Base-by-base conservation (phyloP, 73 alveolate genomes). In the Paramecium pentaurelia region DNA sequence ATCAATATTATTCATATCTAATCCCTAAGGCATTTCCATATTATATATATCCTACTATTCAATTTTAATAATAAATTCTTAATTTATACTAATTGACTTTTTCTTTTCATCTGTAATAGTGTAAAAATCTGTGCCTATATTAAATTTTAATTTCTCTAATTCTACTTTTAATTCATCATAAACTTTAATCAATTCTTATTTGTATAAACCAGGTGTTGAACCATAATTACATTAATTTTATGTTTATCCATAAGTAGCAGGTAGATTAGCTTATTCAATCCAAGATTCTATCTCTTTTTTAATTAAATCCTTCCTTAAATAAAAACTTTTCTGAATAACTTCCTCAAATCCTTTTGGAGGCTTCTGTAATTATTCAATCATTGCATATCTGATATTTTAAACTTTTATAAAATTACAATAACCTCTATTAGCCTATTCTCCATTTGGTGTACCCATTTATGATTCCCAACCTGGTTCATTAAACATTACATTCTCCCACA, bases 401-500 rank as follows among this genome's bases (percentile, higher is more conserved):
- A 97, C 96, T 71, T 98, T 95, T 6, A 98, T 98, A 27, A 97
- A 95, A 86, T 97, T 97, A 28, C 98, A 92, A 93, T 98, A 98
- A 2, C 98, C 99, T 92, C 98, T 98, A 87, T 98, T 98, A 92
- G 95, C 95, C 6, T 93, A 93, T 91, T 97, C 99, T 44, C 99
- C 99, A 11, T 93, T 95, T 58, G 99, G 92, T 9, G 99, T 98
- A 32, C 99, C 99, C 93, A 95, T 95, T 92, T 98, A 98, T 58
- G 97, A 96, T 87, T 98, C 99, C 93, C 97, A 98, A 4, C 99
- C 98, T 54, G 99, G 99, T 93, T 98, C 99, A 94, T 98, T 98
- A 92, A 94, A 97, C 95, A 96, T 95, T 10, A 98, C 99, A 85
- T 97, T 97, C 86, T 97, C 98, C 86, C 98, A 93, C 99, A 98